Base-by-base conservation (phyloP, 164 flowering plant genomes). In the Nymphaea thermarum region DNA sequence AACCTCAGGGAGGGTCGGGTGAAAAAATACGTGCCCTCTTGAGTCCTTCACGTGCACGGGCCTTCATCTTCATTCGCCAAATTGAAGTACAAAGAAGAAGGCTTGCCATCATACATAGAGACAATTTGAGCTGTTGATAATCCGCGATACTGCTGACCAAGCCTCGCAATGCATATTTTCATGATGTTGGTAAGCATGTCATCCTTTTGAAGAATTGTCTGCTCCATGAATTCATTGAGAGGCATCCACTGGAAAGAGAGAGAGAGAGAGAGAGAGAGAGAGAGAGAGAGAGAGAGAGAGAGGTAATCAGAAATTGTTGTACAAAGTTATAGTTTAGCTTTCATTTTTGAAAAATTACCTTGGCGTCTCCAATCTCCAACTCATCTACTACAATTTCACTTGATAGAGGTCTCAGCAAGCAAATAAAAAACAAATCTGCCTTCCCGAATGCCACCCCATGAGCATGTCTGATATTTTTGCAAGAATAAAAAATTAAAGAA, bases 371-470 rank as follows among this genome's bases (percentile, higher is more conserved):
- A 71, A 93, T 80, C 81, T 93, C 96, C 42, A 71, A 72, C 71
- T 85, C 87, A 74, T 88, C 97, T 5, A 85, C 77, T 63, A 42
- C 67, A 74, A 90, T 90, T 70, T 80, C 75, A 65, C 84, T 71
- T 51, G 94, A 86, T 5, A 83, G 68, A 18, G 98, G 87, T 66
- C 71, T 82, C 45, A 93, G 79, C 87, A 89, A 82, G 82, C 98
- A 90, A 68, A 89, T 72, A 77, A 90, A 90, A 76, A 93, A 83
- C 80, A 93, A 76, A 75, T 93, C 98, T 41, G 98, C 89, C 73
- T 93, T 93, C 43, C 82, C 83, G 55, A 93, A 93, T 53, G 92
- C 93, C 66, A 87, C 80, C 72, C 81, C 72, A 62, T 86, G 96
- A 10, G 86, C 90, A 77, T 93, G 98, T 84, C 98, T 92, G 89